Conservation (phyloP, 192 early-diverging fungal genomes). For the Phlyctochytrium arcticum region DNA sequence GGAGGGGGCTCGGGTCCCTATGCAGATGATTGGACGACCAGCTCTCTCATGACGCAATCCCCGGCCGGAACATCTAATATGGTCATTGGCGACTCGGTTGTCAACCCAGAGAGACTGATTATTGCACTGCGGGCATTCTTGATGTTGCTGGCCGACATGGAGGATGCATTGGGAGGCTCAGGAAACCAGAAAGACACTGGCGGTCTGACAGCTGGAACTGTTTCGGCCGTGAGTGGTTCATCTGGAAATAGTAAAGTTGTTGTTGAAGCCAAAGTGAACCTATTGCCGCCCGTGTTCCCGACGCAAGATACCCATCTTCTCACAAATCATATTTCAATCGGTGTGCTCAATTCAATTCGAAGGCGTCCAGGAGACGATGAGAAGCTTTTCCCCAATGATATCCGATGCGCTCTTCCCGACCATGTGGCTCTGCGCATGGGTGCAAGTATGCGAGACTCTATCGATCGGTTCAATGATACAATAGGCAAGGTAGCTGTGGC, state of each 20-base stretch:
- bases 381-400: not conserved
- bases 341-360: constrained; percentile 19
- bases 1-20: not conserved
- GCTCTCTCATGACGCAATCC: not conserved
- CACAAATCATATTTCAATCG: constrained; percentile 2
- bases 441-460: constrained; percentile 58
- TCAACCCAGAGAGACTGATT: constrained; percentile 65
- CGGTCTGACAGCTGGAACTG: constrained; percentile 22
- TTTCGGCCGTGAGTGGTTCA: constrained; percentile 29
- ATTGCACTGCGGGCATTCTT: constrained; percentile 72
- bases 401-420: constrained; percentile 40
- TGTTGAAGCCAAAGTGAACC: constrained; percentile 50
- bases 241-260: constrained; percentile 31
- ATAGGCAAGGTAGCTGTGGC: constrained; percentile 56
- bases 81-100: constrained; percentile 43
- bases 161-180: constrained; percentile 37
- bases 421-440: constrained; percentile 54
- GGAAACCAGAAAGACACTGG: constrained; percentile 4
- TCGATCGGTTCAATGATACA: constrained; percentile 66
- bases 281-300: constrained; percentile 45
- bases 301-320: not conserved
- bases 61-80: not conserved
- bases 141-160: constrained; percentile 69
- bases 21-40: constrained; percentile 13
- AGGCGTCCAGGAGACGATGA: not conserved